These are phyloP conservation scores for Artemisia annua DNA, from an alignment of 129 eudicot genomes.

Conservation along the genomic window DNA sequence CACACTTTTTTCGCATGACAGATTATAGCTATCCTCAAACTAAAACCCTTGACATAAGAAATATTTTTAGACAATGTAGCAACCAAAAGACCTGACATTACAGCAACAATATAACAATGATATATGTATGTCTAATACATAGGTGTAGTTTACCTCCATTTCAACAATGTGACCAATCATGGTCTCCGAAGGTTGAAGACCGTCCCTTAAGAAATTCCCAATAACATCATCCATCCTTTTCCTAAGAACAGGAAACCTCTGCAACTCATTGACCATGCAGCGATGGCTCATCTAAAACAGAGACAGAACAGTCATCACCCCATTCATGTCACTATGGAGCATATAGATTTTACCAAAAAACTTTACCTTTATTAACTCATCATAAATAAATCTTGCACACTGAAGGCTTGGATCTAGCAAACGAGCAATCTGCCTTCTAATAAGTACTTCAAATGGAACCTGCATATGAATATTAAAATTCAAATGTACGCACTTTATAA, in stretches of 20 bases:
- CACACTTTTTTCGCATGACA: not conserved
- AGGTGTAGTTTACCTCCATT: constrained; percentile 70
- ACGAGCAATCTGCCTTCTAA: constrained; percentile 89
- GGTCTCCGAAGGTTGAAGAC: constrained; percentile 93
- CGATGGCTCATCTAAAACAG: constrained; percentile 84
- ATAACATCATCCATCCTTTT: constrained; percentile 96
- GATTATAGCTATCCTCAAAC: not conserved
- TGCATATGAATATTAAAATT: constrained; percentile 33
- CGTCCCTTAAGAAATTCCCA: constrained; percentile 78
- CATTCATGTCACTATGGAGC: constrained; percentile 9
- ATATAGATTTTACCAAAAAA: constrained; percentile 2
- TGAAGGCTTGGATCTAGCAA: constrained; percentile 98
- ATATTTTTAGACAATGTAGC: not conserved
- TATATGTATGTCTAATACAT: not conserved
- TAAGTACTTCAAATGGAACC: constrained; percentile 97
- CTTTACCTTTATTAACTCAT: constrained; percentile 85
- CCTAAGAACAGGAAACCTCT: constrained; percentile 86
- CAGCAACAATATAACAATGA: not conserved
- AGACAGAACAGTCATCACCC: constrained; percentile 19
- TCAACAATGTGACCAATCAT: constrained; percentile 97
- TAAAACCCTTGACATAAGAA: not conserved
- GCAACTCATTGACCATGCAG: constrained; percentile 87
- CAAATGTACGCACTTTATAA: not conserved
- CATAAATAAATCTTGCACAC: constrained; percentile 92
- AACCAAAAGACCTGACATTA: not conserved